Base-by-base conservation (phyloP, 129 eudicot genomes). In the Oenanthe sinensis region DNA sequence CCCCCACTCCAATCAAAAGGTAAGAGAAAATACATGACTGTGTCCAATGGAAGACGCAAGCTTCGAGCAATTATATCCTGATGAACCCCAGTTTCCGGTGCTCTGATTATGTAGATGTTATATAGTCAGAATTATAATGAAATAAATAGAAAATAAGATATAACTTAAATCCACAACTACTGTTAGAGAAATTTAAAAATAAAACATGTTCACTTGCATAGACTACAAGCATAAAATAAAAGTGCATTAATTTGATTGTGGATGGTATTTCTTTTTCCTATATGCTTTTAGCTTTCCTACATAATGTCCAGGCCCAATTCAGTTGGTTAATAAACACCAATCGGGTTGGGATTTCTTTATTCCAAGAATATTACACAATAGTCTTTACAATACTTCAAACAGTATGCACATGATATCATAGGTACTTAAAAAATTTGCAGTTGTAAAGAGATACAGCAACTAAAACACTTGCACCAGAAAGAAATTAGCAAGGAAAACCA, bases 21-120 rank as follows among this genome's bases (percentile, higher is more conserved):
- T 77, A 83, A 75, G 80, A 79, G 42, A 65, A 77, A 68, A 71
- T 79, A 93, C 97, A 14, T 11, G 76, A 93, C 81, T 84, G 81
- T 85, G 19, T 86, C 88, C 78, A 63, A 22, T 63, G 98, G 87
- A 13, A 88, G 3, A 33, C 81, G 84, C 39, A 91, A 85, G 42
- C 82, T 83, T 78, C 37, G 63, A 28, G 80, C 97, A 77, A 93
- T 81, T 83, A 86, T 91, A 62, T 91, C 80, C 78, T 69, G 79
- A 80, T 93, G 95, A 17, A 93, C 90, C 72, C 98, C 98, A 37
- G n/a, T 28, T 54, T 89, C 94, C 80, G 86, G 87, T 40, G 85
- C 75, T 77, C 98, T 93, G 86, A 84, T 52, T n/a, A 47, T 74
- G 8, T 28, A 33, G 10, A 78, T 74, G 74, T 69, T 60, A 75